These are phyloP conservation scores for Lanmaoa pseudosensibilis DNA, from an alignment of 768 basidiomycete genomes.

Conservation along the genomic window DNA sequence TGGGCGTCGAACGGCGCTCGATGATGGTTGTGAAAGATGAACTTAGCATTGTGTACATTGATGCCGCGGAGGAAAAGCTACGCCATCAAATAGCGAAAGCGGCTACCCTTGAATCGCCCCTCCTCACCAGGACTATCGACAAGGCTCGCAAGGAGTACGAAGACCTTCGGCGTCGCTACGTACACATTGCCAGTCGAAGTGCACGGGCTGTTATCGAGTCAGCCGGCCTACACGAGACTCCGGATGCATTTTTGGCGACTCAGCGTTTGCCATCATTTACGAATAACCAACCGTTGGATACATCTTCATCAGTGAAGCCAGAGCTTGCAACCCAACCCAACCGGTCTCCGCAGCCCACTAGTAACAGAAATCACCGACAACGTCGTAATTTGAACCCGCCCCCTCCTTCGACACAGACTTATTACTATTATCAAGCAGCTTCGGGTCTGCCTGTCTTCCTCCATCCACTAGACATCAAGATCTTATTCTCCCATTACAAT, in stretches of 20 bases:
- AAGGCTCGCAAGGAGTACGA: conserved; percentile 57
- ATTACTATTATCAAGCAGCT: conserved; percentile 94
- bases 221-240: conserved; percentile 40
- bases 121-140: conserved; percentile 64
- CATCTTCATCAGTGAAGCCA: conserved; percentile 2
- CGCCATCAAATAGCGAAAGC: conserved; percentile 80
- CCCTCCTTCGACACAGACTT: conserved; percentile 84
- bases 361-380: conserved; percentile 51
- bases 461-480: conserved; percentile 94
- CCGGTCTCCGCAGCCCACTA: conserved; percentile 7
- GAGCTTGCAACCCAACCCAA: conserved; percentile 4
- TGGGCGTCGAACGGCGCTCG: conserved; percentile 66
- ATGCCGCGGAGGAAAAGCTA: conserved; percentile 74
- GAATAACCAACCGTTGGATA: conserved; percentile 8
- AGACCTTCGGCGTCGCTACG: conserved; percentile 49
- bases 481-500: conserved; percentile 81
- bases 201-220: conserved; percentile 20
- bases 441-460: conserved; percentile 90
- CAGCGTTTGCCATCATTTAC: conserved; percentile 29
- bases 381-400: conserved; percentile 84
- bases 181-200: conserved; percentile 14
- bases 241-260: conserved; percentile 57
- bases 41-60: conserved; percentile 76
- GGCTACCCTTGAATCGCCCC: conserved; percentile 65
- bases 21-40: conserved; percentile 71